Evolutionary conservation across 306 rosid genomes (phyloP).

Genomic region (Quercus wislizeni): DNA sequence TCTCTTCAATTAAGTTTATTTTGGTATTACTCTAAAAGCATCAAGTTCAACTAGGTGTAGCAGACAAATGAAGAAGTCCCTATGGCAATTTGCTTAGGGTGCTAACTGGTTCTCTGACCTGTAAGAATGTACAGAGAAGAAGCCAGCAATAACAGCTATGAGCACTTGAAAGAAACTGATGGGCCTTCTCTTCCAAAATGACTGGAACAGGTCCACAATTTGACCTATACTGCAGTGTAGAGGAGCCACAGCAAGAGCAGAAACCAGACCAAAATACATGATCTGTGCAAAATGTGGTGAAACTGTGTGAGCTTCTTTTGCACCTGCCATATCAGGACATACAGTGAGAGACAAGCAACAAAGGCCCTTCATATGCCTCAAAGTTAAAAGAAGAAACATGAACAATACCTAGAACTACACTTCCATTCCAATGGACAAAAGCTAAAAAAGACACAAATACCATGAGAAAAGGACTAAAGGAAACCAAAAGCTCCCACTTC

Average conservation of each 20-base stretch:
- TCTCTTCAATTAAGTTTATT: neutral
- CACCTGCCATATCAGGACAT: conserved; percentile 54
- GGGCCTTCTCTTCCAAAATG: conserved; percentile 49
- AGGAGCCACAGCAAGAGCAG: conserved; percentile 67
- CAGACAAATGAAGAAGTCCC: neutral
- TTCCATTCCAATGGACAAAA: conserved; percentile 83
- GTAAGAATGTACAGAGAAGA: conserved; percentile 70
- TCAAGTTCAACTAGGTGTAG: neutral
- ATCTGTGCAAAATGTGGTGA: conserved; percentile 85
- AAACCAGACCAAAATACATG: conserved; percentile 79
- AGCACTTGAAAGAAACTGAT: conserved; percentile 43
- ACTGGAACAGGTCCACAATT: conserved; percentile 35
- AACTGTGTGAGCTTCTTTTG: conserved; percentile 81
- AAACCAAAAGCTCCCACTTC: conserved; percentile 62
- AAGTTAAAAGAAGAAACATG: conserved; percentile 14
- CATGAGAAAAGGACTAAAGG: conserved; percentile 60
- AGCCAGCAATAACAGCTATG: conserved; percentile 48
- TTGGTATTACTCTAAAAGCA: neutral
- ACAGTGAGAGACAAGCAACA: conserved; percentile 25
- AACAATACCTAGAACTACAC: conserved; percentile 78
- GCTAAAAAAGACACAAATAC: conserved; percentile 58
- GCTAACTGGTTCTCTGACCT: conserved; percentile 40
- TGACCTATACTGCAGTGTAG: conserved; percentile 43
- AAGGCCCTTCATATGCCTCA: conserved; percentile 14
- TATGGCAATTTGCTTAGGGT: neutral